These are phyloP conservation scores for Talaromyces borbonicus DNA, from an alignment of 495 filamentous ascomycete genomes.

Conservation along the genomic window DNA sequence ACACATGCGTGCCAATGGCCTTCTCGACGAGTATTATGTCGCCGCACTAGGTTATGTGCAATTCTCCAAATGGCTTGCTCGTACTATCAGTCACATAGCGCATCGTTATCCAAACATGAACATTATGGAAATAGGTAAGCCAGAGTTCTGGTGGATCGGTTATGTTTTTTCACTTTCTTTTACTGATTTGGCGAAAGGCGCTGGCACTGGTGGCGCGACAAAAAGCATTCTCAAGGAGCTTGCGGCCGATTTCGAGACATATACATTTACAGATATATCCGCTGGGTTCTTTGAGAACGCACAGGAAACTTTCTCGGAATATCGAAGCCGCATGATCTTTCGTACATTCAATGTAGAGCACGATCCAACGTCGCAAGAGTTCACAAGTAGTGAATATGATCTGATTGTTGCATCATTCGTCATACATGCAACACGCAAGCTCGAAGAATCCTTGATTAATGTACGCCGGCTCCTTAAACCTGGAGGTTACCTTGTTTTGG, in stretches of 20 bases:
- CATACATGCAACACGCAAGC: slow-evolving; percentile 15
- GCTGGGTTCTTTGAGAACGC: slow-evolving; percentile 29
- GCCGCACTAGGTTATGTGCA: slow-evolving; percentile 14
- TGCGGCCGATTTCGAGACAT: slow-evolving; percentile 15
- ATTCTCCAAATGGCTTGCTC: slow-evolving; percentile 10
- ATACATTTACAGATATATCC: slow-evolving; percentile 40
- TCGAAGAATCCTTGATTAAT: slow-evolving; percentile 16
- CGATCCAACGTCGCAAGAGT: slow-evolving; percentile 27
- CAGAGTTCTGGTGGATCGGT: slow-evolving; percentile 24
- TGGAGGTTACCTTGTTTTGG: slow-evolving; percentile 38
- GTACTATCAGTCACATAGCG: slow-evolving; percentile 19
- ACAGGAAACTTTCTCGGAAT: slow-evolving; percentile 5
- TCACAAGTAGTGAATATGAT: slow-evolving; percentile 29
- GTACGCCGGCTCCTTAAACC: slow-evolving; percentile 13
- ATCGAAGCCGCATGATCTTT: slow-evolving; percentile 26
- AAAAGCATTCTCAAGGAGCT: slow-evolving; percentile 13
- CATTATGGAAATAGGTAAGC: slow-evolving; percentile 31
- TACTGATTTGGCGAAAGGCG: slow-evolving; percentile 11
- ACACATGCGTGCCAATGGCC: slow-evolving; percentile 24
- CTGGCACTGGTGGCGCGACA: slow-evolving; percentile 33
- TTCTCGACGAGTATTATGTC: slow-evolving; percentile 28
- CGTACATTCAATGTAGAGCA: slow-evolving; percentile 30
- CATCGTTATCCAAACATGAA: slow-evolving; percentile 13
- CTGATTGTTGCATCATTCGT: slow-evolving; percentile 18
- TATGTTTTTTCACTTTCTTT: slow-evolving; percentile 10